Conservation (phyloP, 1,284 basidiomycete species). For the Ceratorhiza oryzae-sativae region DNA sequence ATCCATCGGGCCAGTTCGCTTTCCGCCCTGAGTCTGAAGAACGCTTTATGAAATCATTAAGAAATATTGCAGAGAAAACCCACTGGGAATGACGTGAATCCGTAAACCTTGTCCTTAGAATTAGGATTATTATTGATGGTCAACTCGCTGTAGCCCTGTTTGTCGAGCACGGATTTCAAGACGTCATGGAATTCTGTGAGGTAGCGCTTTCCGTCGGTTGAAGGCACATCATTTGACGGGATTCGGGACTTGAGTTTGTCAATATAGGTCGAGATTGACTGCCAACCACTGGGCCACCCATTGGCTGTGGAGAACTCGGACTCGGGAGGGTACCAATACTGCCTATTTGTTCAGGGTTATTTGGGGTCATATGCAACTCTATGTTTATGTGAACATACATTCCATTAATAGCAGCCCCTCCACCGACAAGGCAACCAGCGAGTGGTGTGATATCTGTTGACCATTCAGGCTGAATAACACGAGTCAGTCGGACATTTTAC, state of each 20-base stretch:
- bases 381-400: conserved; percentile 56
- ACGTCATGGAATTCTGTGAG: conserved; percentile 60
- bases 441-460: conserved; percentile 62
- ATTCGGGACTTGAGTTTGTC: conserved; percentile 59
- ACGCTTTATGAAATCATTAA: neutral
- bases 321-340: conserved; percentile 58
- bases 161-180: conserved; percentile 55
- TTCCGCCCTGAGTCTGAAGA: conserved; percentile 61
- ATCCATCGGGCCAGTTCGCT: conserved; percentile 65
- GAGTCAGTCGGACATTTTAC: conserved; percentile 14
- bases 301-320: conserved; percentile 59
- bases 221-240: conserved; percentile 65
- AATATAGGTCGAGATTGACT: conserved; percentile 60
- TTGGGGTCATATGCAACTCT: neutral
- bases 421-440: conserved; percentile 69
- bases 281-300: conserved; percentile 66
- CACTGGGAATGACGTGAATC: conserved; percentile 18
- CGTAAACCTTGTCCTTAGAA: conserved; percentile 23
- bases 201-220: conserved; percentile 66
- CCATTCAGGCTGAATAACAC: neutral
- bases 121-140: conserved; percentile 59
- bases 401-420: conserved; percentile 68
- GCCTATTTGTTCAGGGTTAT: conserved; percentile 49
- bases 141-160: conserved; percentile 59
- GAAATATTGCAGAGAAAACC: neutral